Percentiles rank a stretch among this genome's conserved stretches.
These are phyloP conservation scores for Hibiscus trionum DNA, from an alignment of 345 rosid genomes.

Conservation along the genomic window DNA sequence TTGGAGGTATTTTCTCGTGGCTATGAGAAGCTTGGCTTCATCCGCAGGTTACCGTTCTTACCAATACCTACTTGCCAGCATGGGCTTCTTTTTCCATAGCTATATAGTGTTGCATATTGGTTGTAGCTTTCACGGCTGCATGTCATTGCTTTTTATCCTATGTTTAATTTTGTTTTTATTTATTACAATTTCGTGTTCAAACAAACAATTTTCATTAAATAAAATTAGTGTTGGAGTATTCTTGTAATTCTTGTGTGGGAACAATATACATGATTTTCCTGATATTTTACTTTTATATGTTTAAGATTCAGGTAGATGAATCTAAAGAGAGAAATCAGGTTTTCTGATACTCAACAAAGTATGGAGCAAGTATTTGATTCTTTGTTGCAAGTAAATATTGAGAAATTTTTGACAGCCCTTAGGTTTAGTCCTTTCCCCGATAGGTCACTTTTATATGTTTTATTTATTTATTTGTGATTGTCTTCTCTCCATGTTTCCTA, in stretches of 20 bases:
- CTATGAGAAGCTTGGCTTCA: constrained; percentile 82
- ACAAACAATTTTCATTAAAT: not conserved
- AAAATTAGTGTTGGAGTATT: not conserved
- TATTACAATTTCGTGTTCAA: not conserved
- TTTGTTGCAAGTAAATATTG: not conserved
- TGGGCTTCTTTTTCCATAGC: not conserved
- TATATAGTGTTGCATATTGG: not conserved
- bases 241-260: not conserved
- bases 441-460: not conserved
- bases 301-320: not conserved
- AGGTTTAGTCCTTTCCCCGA: no score
- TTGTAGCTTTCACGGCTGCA: not conserved
- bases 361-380: not conserved
- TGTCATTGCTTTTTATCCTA: not conserved
- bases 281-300: not conserved
- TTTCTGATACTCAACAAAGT: not conserved
- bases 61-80: not conserved
- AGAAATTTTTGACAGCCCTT: no score
- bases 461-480: not conserved
- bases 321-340: not conserved
- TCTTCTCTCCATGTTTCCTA: not conserved
- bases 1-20: constrained; percentile 88
- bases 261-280: not conserved
- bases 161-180: not conserved
- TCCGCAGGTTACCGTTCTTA: constrained; percentile 43